These are phyloP conservation scores for Phaseolus lunatus DNA, from an alignment of 306 rosid genomes.

Conservation along the genomic window DNA sequence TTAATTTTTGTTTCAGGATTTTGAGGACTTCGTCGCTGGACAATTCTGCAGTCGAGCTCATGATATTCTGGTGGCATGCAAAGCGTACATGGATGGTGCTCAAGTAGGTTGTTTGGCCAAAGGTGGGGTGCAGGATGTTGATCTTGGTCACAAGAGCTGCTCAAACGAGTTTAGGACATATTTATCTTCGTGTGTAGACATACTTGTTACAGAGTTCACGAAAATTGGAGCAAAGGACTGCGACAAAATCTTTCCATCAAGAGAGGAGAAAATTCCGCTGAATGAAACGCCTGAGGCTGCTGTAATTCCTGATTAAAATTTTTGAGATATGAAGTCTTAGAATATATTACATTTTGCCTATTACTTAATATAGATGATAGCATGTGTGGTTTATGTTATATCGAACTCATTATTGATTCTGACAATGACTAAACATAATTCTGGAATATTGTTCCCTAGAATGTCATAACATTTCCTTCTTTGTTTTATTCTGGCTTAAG, in stretches of 20 bases:
- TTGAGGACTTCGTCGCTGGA: constrained; percentile 74
- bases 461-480: constrained; percentile 16
- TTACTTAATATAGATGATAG: constrained; percentile 25
- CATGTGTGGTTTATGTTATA: constrained; percentile 33
- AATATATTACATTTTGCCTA: not conserved
- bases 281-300: constrained; percentile 43
- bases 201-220: constrained; percentile 59
- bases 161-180: constrained; percentile 59
- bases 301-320: constrained; percentile 41
- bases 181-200: constrained; percentile 45
- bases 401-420: constrained; percentile 35
- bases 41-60: constrained; percentile 71
- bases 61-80: constrained; percentile 80
- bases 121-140: constrained; percentile 88
- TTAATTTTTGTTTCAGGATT: constrained; percentile 64
- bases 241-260: constrained; percentile 54
- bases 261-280: constrained; percentile 20
- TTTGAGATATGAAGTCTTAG: constrained; percentile 46
- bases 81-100: constrained; percentile 84
- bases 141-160: constrained; percentile 77
- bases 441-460: constrained; percentile 47
- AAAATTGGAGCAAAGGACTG: constrained; percentile 68
- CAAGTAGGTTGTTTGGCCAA: constrained; percentile 83
- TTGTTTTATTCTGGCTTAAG: constrained; percentile 8
- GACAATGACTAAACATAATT: constrained; percentile 46